Base-by-base conservation (phyloP, 2,329 filamentous ascomycete species). In the Stagonosporopsis chrysanthemi region DNA sequence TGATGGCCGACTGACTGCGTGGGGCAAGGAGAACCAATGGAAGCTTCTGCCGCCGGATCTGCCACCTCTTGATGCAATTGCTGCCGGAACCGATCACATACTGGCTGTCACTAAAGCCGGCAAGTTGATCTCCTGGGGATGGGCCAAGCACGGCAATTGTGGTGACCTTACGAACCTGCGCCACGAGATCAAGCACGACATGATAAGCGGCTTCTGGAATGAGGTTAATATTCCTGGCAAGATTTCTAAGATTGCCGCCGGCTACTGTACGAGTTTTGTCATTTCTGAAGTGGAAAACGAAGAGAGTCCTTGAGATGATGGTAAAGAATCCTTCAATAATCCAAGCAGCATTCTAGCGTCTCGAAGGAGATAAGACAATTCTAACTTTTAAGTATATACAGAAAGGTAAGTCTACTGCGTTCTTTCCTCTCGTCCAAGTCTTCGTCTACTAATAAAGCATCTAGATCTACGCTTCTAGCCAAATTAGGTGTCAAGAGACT, bases 141-240 rank as follows among this genome's bases (percentile, higher is more conserved):
- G 95, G 95, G 93, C 92, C 2, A 94, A 98, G 77, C 95, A 99
- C 78, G 95, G 95, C 1, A 99, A 99, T 74, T 99, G 95, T 74
- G 95, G 95, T 3, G 56, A 70, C 70, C 6, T 61, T 38, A 1
- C 52, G 17, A 1, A 23, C 65, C 11, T 41, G 14, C 50, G 45
- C 22, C 56, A 59, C 2, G 57, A 65, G 6, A 42, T 68, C 1
- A 63, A 64, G 43, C 68, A 72, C 4, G 67, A 72, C 11, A 72
- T 72, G 69, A 60, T 73, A 35, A 67, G 48, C 36, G 69, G 67
- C 0, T 61, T 71, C 15, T 73, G 70, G 70, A 73, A 71, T 17
- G 60, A 69, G 11, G 69, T 73, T 19, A 40, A 56, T 1, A 52
- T 73, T 22, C 63, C 65, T 1, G 69, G 66, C 28, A 47, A 58